Percentiles rank a stretch among this genome's conserved stretches.
Evolutionary conservation across 1,139 yeast species (phyloP).

Genomic region (Taphrina populina): DNA sequence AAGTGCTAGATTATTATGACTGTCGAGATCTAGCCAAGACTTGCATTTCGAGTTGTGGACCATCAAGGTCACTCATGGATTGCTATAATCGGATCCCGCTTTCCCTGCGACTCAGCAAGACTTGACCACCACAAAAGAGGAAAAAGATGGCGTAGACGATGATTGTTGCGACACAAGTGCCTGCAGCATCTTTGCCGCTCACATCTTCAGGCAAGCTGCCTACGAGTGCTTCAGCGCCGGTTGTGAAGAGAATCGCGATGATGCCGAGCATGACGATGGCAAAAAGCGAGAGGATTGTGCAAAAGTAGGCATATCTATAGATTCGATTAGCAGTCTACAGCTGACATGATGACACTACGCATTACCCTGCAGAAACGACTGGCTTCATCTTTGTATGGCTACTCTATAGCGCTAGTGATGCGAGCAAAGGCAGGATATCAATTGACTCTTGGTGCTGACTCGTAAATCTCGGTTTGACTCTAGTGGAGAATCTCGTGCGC

Average conservation of each 20-base stretch:
- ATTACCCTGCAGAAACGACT: constrained; percentile 24
- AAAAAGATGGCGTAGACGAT: constrained; percentile 32
- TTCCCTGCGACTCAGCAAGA: constrained; percentile 19
- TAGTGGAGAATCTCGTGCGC: no score
- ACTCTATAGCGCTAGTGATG: no score
- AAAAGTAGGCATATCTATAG: constrained; percentile 69
- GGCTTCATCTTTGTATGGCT: constrained; percentile 28
- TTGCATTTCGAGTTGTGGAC: no score
- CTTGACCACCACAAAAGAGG: constrained; percentile 30
- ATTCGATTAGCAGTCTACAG: not conserved
- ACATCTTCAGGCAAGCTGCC: constrained; percentile 54
- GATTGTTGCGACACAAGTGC: constrained; percentile 29
- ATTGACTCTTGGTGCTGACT: no score
- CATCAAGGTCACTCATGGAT: constrained; percentile 20
- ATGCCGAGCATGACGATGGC: constrained; percentile 84
- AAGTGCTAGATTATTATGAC: no score
- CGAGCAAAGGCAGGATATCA: no score
- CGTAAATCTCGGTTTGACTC: no score
- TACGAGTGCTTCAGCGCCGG: constrained; percentile 53
- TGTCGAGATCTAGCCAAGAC: no score
- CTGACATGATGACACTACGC: not conserved
- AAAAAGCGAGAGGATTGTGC: constrained; percentile 87
- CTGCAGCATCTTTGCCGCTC: constrained; percentile 53
- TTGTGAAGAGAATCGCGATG: constrained; percentile 75
- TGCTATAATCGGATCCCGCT: constrained; percentile 30